phyloP scores from a whole-genome alignment of 176 grass and related monocot genomes.

The Elymus sibiricus region DNA sequence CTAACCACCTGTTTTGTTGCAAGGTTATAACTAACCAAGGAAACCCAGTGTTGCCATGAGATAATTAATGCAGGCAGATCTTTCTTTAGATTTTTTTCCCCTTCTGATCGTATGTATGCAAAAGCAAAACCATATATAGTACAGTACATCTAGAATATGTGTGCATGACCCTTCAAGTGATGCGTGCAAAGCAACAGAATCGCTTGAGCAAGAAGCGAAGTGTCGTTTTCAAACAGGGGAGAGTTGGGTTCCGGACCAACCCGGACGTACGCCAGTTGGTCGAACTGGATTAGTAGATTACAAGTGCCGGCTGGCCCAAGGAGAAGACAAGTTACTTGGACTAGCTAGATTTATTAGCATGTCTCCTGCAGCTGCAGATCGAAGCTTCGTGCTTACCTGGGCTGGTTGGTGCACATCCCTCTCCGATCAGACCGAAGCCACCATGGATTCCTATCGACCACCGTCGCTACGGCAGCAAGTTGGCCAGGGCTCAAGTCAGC shows the following conservation, averaged over 20 bases:
- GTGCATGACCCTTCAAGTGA: conserved; percentile 5
- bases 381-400: conserved; percentile 29
- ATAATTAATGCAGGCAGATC: not conserved
- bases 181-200: conserved; percentile 29
- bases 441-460: conserved; percentile 15
- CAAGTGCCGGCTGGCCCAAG: conserved; percentile 36
- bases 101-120: not conserved
- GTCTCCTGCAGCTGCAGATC: not conserved
- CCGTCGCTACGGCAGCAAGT: conserved; percentile 27
- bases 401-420: conserved; percentile 41
- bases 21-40: conserved; percentile 31
- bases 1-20: not conserved
- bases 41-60: conserved; percentile 9
- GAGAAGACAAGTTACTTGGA: not conserved
- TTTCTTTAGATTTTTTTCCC: not conserved
- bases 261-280: conserved; percentile 2
- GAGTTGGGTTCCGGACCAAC: conserved; percentile 23
- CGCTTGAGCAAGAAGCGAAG: conserved; percentile 46
- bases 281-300: conserved; percentile 43
- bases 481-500: conserved; percentile 24
- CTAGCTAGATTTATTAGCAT: not conserved
- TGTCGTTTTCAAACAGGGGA: conserved; percentile 17
- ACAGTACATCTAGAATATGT: not conserved
- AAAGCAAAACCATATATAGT: not conserved
- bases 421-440: conserved; percentile 32